Percentiles rank a stretch among this genome's conserved stretches.
Evolutionary conservation across 805 yeast species (phyloP).

Genomic region (Priceomyces medius): DNA sequence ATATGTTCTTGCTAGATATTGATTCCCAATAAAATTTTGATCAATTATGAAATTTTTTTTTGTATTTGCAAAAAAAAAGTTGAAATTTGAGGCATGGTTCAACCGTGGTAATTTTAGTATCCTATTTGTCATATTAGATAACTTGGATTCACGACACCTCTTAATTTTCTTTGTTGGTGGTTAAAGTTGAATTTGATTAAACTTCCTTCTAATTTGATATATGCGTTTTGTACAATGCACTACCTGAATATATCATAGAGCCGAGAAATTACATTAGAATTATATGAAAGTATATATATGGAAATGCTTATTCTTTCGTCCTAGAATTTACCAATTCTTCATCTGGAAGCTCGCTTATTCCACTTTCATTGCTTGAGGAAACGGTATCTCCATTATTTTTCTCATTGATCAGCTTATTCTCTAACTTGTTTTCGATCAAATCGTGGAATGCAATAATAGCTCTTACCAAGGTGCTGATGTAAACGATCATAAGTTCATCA

Average conservation of each 20-base stretch:
- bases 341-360: constrained; percentile 13
- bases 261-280: no score
- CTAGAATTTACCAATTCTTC: constrained; percentile 10
- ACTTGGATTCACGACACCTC: background rate
- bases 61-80: constrained; percentile 33
- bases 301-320: constrained; percentile 8
- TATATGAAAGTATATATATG: no score
- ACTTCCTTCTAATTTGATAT: no score
- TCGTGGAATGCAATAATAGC: constrained; percentile 96
- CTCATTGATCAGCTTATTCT: constrained; percentile 57
- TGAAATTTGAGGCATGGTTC: constrained; percentile 26
- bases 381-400: constrained; percentile 15
- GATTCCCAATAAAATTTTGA: constrained; percentile 37
- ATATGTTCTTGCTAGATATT: constrained; percentile 15
- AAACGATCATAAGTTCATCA: constrained; percentile 93
- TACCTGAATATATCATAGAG: no score
- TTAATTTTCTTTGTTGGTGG: no score
- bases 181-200: no score
- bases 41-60: constrained; percentile 26
- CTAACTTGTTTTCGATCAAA: constrained; percentile 91
- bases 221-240: no score
- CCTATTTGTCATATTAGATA: constrained; percentile 2
- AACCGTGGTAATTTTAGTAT: constrained; percentile 18
- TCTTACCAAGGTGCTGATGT: constrained; percentile 84
- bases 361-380: constrained; percentile 21